Evolutionary conservation across 2,329 filamentous ascomycete genomes (phyloP).

Genomic region (Colletotrichum chrysophilum): DNA sequence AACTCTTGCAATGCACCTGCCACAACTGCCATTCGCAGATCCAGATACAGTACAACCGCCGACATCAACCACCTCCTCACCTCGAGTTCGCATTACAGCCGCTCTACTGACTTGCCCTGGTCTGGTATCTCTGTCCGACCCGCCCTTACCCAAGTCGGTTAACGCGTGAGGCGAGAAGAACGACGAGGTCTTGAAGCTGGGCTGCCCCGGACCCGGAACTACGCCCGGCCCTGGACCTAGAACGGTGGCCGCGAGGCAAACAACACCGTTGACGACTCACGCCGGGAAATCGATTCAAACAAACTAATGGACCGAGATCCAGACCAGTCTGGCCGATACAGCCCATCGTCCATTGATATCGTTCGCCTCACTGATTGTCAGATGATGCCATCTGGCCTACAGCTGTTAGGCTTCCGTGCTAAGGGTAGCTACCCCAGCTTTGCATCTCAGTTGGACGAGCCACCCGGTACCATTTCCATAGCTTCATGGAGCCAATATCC

Average conservation of each 20-base stretch:
- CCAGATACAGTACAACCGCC: background rate
- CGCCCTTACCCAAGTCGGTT: background rate
- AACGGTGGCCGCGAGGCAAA: slow-evolving; percentile 2
- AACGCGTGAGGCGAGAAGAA: background rate
- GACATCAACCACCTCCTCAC: background rate
- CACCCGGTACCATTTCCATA: background rate
- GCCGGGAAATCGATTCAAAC: background rate
- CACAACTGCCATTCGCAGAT: background rate
- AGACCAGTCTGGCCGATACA: background rate
- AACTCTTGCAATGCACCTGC: background rate
- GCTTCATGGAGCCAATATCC: background rate
- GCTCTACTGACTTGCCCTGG: background rate
- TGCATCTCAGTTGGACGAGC: background rate
- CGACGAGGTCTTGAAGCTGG: background rate
- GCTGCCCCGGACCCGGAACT: background rate
- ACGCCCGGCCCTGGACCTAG: background rate
- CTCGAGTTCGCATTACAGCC: background rate
- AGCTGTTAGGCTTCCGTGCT: background rate
- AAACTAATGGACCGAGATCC: slow-evolving; percentile 1
- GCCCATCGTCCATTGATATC: background rate
- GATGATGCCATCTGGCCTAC: slow-evolving; percentile 1
- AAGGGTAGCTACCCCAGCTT: slow-evolving; percentile 15
- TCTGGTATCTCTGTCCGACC: slow-evolving; percentile 3
- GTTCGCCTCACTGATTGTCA: background rate
- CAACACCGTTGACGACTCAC: background rate